Base-by-base conservation (phyloP, 164 flowering plant species). In the Liquidambar formosana region DNA sequence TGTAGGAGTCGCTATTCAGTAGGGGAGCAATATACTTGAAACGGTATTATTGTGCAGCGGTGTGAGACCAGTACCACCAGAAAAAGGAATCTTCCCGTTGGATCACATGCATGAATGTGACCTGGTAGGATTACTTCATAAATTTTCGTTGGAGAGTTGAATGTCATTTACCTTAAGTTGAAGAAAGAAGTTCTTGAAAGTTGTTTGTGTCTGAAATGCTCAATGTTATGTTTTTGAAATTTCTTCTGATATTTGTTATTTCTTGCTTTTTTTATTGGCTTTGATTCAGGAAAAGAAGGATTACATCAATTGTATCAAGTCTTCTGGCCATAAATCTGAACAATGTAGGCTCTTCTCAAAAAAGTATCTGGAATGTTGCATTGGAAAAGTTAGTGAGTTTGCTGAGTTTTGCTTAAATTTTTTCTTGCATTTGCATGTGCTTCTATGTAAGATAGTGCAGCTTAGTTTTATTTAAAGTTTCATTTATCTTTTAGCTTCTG, bases 21-120 rank as follows among this genome's bases (percentile, higher is more conserved):
- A n/a, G 58, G 13, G 26, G 9, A 23, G 26, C 11, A 3, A 54
- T 54, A 54, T 23, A 5, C 25, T 54, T 11, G 4, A 25, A 66
- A 26, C 38, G 15, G 9, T 67, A 14, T 38, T 13, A 21, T 18
- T 45, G 25, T 22, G 27, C 51, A 84, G 97, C 71, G 98, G 98
- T 64, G 46, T 78, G 67, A 79, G 92, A 59, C 98, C 97, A 0
- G 90, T 92, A 5, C 97, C 98, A 25, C 97, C 98, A 14, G 98
- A 92, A 69, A 94, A 94, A 76, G 98, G 97, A 61, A 81, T 92
- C 19, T 94, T 94, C 74, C 98, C 98, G 13, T 79, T 94, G 82
- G 98, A 92, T 80, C 98, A 87, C 63, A 73, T 81, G 85, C 94
- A 91, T 70, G 82, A 83, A 75, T 94, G 98, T 79, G 98, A 94